A percentile compares a stretch with the other conserved stretches of the same genome.
These are phyloP conservation scores for Elsinoe ampelina DNA, from an alignment of 2,329 filamentous ascomycete genomes.

Conservation along the genomic window DNA sequence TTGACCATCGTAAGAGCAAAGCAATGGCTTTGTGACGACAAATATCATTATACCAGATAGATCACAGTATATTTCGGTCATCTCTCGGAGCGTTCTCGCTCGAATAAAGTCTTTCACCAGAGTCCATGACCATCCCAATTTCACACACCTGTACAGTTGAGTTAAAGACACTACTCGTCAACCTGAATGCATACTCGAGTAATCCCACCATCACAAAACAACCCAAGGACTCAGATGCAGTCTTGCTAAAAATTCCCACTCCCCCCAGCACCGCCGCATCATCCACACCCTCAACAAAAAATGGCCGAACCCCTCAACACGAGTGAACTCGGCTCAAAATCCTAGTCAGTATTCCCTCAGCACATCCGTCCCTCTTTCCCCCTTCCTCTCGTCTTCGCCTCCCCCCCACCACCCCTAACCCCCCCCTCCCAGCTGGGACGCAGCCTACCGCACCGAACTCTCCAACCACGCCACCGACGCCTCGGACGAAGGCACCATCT, in stretches of 20 bases:
- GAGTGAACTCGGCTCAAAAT: slow-evolving; percentile 75
- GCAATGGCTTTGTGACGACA: neutral
- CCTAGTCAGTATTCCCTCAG: slow-evolving; percentile 56
- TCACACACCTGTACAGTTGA: no score
- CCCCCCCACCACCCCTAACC: neutral
- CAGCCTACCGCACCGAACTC: slow-evolving; percentile 62
- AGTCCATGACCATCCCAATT: no score
- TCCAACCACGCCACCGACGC: slow-evolving; percentile 63
- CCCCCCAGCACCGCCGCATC: neutral
- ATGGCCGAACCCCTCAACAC: slow-evolving; percentile 49
- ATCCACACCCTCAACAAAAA: slow-evolving; percentile 21
- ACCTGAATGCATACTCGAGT: no score
- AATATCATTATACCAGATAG: neutral
- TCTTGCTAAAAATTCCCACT: no score
- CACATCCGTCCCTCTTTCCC: slow-evolving; percentile 4
- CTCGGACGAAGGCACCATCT: slow-evolving; percentile 75
- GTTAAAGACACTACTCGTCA: no score
- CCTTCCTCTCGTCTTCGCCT: neutral
- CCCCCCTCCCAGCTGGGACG: slow-evolving; percentile 39
- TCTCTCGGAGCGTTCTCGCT: neutral
- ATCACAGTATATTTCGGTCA: slow-evolving; percentile 5
- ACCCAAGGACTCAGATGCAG: no score
- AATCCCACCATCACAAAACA: no score
- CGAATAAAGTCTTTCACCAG: neutral
- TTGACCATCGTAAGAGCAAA: neutral